Conservation (phyloP, 2,329 filamentous ascomycete genomes). For the Exophiala aquamarina region DNA sequence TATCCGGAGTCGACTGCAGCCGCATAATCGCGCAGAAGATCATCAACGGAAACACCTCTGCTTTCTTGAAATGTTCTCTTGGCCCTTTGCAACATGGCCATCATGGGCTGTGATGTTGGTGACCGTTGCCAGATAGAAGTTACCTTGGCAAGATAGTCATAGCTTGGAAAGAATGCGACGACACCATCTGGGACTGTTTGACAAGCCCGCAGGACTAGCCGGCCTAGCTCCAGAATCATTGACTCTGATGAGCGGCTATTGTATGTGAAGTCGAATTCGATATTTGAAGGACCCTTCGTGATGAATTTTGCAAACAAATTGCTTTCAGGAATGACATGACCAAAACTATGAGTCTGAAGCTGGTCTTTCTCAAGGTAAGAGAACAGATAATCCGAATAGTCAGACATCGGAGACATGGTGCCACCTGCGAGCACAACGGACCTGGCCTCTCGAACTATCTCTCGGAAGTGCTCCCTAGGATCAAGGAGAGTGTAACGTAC, state of each 20-base stretch:
- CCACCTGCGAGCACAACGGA: constrained; percentile 90
- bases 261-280: constrained; percentile 83
- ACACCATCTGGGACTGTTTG: constrained; percentile 80
- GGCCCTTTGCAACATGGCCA: constrained; percentile 34
- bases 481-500: constrained; percentile 88
- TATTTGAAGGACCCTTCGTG: constrained; percentile 46
- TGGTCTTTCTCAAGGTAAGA: constrained; percentile 65
- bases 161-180: constrained; percentile 94
- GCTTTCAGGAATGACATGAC: constrained; percentile 82
- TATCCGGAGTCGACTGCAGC: constrained; percentile 60
- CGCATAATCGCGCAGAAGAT: constrained; percentile 72
- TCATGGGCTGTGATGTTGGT: constrained; percentile 16
- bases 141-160: constrained; percentile 81
- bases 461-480: constrained; percentile 85
- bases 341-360: constrained; percentile 83
- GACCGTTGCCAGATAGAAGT: constrained; percentile 59
- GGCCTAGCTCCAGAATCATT: constrained; percentile 74
- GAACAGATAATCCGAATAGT: constrained; percentile 85
- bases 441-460: constrained; percentile 78
- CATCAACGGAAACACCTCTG: constrained; percentile 57
- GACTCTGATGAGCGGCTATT: constrained; percentile 67
- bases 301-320: constrained; percentile 81
- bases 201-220: constrained; percentile 70
- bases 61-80: constrained; percentile 63
- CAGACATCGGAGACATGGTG: constrained; percentile 95